These are phyloP conservation scores for Rhododendron simsii DNA, from an alignment of 148 eudicot species.

Conservation along the genomic window DNA sequence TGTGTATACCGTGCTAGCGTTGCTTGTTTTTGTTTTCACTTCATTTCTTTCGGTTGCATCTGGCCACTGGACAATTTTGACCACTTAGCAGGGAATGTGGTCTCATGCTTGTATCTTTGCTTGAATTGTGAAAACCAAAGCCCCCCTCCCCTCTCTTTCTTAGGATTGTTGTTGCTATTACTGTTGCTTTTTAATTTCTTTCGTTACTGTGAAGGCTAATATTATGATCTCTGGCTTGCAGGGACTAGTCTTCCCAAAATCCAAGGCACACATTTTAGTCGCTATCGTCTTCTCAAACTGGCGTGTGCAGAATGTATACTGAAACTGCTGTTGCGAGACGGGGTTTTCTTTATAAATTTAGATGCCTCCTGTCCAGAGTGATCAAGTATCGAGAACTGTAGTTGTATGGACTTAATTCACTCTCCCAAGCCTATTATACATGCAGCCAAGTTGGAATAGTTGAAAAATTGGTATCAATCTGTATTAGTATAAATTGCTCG, in stretches of 20 bases:
- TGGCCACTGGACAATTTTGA: neutral
- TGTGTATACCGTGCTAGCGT: neutral
- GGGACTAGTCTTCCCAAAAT: slow-evolving; percentile 16
- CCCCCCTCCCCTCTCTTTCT: neutral
- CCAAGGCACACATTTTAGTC: neutral
- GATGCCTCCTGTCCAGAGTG: neutral
- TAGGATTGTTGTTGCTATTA: neutral
- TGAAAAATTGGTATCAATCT: neutral
- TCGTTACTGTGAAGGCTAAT: neutral
- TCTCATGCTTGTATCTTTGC: neutral
- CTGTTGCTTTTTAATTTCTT: neutral
- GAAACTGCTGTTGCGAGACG: neutral
- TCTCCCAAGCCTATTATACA: neutral
- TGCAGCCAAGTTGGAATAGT: neutral
- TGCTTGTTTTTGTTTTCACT: neutral
- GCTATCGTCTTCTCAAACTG: neutral
- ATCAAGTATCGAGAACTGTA: neutral
- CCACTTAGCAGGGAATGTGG: neutral
- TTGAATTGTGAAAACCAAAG: neutral
- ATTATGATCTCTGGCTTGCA: slow-evolving; percentile 11
- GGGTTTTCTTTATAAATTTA: neutral
- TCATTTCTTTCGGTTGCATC: neutral
- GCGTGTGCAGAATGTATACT: neutral
- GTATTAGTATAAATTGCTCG: neutral
- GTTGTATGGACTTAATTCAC: neutral